Conservation (phyloP, 78 protist genomes). For the Planoprotostelium fungivorum region DNA sequence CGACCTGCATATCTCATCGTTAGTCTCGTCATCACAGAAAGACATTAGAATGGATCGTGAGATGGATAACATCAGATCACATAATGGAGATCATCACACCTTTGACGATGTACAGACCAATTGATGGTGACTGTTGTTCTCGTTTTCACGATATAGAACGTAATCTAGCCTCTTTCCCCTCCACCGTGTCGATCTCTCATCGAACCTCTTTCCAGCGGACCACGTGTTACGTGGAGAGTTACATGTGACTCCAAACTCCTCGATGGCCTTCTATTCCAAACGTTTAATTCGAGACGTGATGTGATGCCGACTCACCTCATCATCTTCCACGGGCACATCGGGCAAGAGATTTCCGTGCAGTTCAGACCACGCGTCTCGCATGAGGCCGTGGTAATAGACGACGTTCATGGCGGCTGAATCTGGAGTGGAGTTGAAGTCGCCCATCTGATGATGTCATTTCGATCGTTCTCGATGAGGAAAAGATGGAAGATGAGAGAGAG, state of each 20-base stretch:
- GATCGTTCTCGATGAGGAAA: no score
- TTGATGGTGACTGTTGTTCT: background rate
- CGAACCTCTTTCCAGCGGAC: background rate
- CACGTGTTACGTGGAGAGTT: background rate
- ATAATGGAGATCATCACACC: no score
- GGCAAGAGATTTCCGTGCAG: background rate
- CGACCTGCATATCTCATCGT: background rate
- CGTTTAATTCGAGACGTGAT: no score
- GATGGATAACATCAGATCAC: background rate
- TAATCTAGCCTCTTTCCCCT: background rate
- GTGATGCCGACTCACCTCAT: background rate
- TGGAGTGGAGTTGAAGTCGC: background rate
- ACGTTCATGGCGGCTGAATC: background rate
- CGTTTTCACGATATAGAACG: background rate
- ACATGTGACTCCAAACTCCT: background rate
- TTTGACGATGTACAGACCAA: background rate
- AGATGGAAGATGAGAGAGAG: background rate
- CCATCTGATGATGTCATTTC: background rate
- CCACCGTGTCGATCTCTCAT: background rate
- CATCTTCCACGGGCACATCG: background rate
- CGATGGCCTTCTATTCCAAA: background rate
- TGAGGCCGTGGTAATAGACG: background rate
- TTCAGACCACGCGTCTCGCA: background rate
- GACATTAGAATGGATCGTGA: background rate
- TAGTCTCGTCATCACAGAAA: background rate